A percentile compares a stretch with the other conserved stretches of the same genome.
Conservation (phyloP, 2,329 filamentous ascomycete species). For the Ilyonectria robusta region DNA sequence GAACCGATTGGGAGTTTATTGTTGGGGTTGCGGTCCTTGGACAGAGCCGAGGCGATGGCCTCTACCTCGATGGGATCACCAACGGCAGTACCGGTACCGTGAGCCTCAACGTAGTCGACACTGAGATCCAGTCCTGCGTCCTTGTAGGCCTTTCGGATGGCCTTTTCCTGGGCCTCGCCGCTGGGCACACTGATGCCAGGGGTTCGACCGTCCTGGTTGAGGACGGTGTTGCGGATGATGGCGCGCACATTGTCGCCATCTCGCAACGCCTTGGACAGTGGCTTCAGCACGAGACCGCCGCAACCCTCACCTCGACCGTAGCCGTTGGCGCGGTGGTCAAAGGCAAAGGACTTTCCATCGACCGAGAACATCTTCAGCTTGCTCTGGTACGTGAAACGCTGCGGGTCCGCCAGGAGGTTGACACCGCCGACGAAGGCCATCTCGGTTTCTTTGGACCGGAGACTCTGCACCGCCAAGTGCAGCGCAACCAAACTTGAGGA, state of each 20-base stretch:
- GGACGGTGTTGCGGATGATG: conserved; percentile 55
- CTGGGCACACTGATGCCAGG: conserved; percentile 57
- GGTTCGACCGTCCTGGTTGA: conserved; percentile 60
- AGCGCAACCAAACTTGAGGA: conserved; percentile 63
- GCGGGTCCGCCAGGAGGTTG: conserved; percentile 46
- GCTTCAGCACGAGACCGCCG: conserved; percentile 60
- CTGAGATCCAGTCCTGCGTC: conserved; percentile 50
- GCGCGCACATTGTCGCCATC: conserved; percentile 55
- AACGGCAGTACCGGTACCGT: conserved; percentile 63
- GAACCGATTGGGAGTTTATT: conserved; percentile 57
- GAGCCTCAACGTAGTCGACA: conserved; percentile 57
- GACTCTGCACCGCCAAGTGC: conserved; percentile 57
- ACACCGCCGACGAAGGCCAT: conserved; percentile 48
- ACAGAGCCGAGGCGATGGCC: conserved; percentile 57
- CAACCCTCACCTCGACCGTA: conserved; percentile 65
- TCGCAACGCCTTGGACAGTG: conserved; percentile 55
- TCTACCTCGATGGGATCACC: conserved; percentile 63
- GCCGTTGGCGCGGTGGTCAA: conserved; percentile 61
- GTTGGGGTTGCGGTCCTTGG: conserved; percentile 46
- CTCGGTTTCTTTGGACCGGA: conserved; percentile 51
- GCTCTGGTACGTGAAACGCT: conserved; percentile 44
- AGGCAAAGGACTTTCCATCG: conserved; percentile 52
- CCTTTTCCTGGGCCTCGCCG: conserved; percentile 51
- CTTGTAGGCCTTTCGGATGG: conserved; percentile 54
- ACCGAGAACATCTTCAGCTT: conserved; percentile 43